Percentiles rank a stretch among this genome's conserved stretches.
These are phyloP conservation scores for Paraleonurus japonicus DNA, from an alignment of 257 asterid species.

Conservation along the genomic window DNA sequence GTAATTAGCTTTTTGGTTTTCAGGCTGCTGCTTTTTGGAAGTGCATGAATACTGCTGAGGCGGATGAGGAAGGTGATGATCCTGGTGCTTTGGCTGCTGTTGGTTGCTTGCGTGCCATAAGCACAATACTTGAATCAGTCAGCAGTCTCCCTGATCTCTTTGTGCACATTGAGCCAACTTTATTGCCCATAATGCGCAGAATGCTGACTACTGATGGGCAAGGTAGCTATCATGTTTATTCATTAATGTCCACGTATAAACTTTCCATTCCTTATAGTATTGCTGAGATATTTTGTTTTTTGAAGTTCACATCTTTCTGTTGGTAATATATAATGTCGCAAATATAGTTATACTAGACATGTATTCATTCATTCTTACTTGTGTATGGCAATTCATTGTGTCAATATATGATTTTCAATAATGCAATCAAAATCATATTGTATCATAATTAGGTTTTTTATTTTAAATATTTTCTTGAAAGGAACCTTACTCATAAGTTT, in stretches of 20 bases:
- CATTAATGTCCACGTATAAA: neutral
- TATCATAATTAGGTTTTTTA: neutral
- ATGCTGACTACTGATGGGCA: conserved; percentile 98
- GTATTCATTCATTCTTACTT: neutral
- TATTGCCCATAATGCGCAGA: conserved; percentile 93
- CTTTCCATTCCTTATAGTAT: neutral
- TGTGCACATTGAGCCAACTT: conserved; percentile 79
- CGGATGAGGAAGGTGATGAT: conserved; percentile 95
- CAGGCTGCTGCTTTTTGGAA: conserved; percentile 99
- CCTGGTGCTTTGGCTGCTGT: conserved; percentile 99
- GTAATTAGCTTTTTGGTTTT: conserved; percentile 18
- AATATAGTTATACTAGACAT: neutral
- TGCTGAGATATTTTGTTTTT: neutral
- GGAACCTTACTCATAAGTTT: neutral
- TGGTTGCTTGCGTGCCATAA: conserved; percentile 98
- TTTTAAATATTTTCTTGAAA: neutral
- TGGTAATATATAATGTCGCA: conserved; percentile 1
- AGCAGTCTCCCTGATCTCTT: conserved; percentile 90
- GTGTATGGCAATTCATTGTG: neutral
- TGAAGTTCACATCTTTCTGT: neutral
- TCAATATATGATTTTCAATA: neutral
- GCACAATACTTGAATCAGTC: conserved; percentile 96
- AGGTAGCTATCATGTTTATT: conserved; percentile 42
- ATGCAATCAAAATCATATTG: neutral
- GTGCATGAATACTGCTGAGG: conserved; percentile 90